Evolutionary conservation across 2,329 filamentous ascomycete genomes (phyloP).

Genomic region (Seiridium unicorne): DNA sequence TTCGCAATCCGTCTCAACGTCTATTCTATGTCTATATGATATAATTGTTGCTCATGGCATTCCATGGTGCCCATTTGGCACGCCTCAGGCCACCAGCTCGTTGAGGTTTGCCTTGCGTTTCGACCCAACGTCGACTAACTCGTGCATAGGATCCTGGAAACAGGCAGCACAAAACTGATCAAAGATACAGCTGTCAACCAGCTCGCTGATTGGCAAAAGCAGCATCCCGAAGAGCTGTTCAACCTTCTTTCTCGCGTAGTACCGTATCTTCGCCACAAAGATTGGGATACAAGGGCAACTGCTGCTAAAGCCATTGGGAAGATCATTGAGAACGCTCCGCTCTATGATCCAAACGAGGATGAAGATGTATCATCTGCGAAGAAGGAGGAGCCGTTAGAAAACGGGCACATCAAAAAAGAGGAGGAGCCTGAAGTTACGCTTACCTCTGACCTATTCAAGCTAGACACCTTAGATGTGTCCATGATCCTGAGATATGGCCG

Average conservation of each 20-base stretch:
- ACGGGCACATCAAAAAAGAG: slow-evolving; percentile 57
- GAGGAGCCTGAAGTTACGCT: slow-evolving; percentile 50
- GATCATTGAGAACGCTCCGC: slow-evolving; percentile 84
- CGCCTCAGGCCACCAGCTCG: no score
- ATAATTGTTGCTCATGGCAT: no score
- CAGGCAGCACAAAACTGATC: slow-evolving; percentile 92
- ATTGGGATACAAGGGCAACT: slow-evolving; percentile 94
- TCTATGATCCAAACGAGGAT: slow-evolving; percentile 83
- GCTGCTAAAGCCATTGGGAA: slow-evolving; percentile 92
- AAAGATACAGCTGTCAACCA: slow-evolving; percentile 96
- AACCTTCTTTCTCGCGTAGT: slow-evolving; percentile 91
- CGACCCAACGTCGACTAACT: slow-evolving; percentile 8
- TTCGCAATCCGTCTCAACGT: slow-evolving; percentile 22
- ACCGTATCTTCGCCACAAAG: slow-evolving; percentile 92
- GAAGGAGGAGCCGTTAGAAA: slow-evolving; percentile 41
- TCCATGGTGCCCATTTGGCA: no score
- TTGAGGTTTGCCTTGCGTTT: not conserved
- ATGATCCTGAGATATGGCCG: slow-evolving; percentile 81
- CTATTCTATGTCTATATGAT: no score
- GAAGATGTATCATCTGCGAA: slow-evolving; percentile 51
- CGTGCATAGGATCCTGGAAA: slow-evolving; percentile 78
- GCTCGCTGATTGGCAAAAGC: slow-evolving; percentile 95
- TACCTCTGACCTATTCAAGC: slow-evolving; percentile 63
- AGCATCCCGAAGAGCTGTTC: slow-evolving; percentile 95
- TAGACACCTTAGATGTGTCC: slow-evolving; percentile 74